Conservation (phyloP, 192 early-diverging fungal species). For the Podila epigama region DNA sequence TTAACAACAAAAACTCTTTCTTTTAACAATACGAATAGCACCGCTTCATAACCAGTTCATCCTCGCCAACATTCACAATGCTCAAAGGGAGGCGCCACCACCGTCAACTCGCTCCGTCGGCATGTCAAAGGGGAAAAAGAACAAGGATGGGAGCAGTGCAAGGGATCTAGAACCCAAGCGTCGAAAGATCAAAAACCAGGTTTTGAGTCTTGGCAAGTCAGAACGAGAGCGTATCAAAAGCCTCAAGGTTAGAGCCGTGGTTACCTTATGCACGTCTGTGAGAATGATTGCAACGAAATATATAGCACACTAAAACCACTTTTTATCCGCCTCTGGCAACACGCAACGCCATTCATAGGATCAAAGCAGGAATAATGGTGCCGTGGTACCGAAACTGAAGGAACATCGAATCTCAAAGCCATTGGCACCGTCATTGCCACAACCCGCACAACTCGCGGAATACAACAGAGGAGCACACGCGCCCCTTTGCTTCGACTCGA, state of each 20-base stretch:
- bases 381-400: slow-evolving; percentile 22
- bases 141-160: slow-evolving; percentile 48
- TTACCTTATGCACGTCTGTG: too few relatives aligned
- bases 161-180: slow-evolving; percentile 58
- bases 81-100: slow-evolving; percentile 70
- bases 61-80: slow-evolving; percentile 80
- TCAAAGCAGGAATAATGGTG: slow-evolving; percentile 7
- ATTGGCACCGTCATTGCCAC: slow-evolving; percentile 27
- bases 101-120: slow-evolving; percentile 66
- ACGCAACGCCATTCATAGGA: too few relatives aligned
- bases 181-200: slow-evolving; percentile 72
- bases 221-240: slow-evolving; percentile 73
- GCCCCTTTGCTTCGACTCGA: slow-evolving; percentile 71
- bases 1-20: neutral
- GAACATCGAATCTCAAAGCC: slow-evolving; percentile 33
- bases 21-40: slow-evolving; percentile 26
- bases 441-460: slow-evolving; percentile 39
- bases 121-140: slow-evolving; percentile 62
- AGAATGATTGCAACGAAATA: neutral
- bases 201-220: slow-evolving; percentile 71
- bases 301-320: neutral
- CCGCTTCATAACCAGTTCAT: slow-evolving; percentile 79
- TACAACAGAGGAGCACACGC: slow-evolving; percentile 74
- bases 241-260: slow-evolving; percentile 55
- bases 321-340: neutral